Evolutionary conservation across 2,329 filamentous ascomycete species (phyloP).

Genomic region (Fusarium equiseti): DNA sequence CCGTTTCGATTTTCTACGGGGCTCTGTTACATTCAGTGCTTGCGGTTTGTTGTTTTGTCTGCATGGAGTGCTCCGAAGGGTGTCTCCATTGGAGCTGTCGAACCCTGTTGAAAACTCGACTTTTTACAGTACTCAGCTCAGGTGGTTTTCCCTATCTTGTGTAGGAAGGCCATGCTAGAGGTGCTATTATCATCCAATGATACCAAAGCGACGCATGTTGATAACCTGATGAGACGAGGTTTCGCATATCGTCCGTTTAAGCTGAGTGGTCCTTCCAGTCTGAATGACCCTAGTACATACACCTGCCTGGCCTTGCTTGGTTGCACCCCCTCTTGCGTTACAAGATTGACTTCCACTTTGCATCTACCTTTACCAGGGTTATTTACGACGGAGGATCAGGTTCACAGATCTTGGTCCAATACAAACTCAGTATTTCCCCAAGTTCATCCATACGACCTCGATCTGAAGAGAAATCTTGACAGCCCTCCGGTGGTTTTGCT

Average conservation of each 20-base stretch:
- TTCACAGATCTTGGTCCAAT: slow-evolving; percentile 20
- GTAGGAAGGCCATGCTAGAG: slow-evolving; percentile 2
- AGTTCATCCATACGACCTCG: slow-evolving; percentile 17
- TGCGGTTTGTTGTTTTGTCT: slow-evolving; percentile 17
- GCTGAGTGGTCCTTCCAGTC: slow-evolving; percentile 11
- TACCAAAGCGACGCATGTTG: slow-evolving; percentile 11
- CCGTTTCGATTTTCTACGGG: slow-evolving; percentile 11
- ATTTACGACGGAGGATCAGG: slow-evolving; percentile 17
- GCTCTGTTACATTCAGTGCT: slow-evolving; percentile 7
- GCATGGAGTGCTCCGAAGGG: slow-evolving; percentile 33
- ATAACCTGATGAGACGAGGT: slow-evolving; percentile 23
- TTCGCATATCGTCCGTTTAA: slow-evolving; percentile 15
- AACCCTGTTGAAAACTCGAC: slow-evolving; percentile 23
- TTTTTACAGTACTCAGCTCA: slow-evolving; percentile 16
- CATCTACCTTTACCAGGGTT: slow-evolving; percentile 26
- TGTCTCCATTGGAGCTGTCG: slow-evolving; percentile 18
- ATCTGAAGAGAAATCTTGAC: slow-evolving; percentile 4
- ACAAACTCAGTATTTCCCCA: background rate
- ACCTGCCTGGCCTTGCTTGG: slow-evolving; percentile 9
- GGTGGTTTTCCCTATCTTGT: slow-evolving; percentile 19
- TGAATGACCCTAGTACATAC: background rate
- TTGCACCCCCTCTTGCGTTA: slow-evolving; percentile 29
- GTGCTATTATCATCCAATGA: slow-evolving; percentile 22
- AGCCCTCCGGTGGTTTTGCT: slow-evolving; percentile 43
- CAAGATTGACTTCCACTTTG: slow-evolving; percentile 37